Percentiles rank a stretch among this genome's conserved stretches.
phyloP scores from a whole-genome alignment of 2,329 filamentous ascomycete species.

The Pseudocercospora musae region DNA sequence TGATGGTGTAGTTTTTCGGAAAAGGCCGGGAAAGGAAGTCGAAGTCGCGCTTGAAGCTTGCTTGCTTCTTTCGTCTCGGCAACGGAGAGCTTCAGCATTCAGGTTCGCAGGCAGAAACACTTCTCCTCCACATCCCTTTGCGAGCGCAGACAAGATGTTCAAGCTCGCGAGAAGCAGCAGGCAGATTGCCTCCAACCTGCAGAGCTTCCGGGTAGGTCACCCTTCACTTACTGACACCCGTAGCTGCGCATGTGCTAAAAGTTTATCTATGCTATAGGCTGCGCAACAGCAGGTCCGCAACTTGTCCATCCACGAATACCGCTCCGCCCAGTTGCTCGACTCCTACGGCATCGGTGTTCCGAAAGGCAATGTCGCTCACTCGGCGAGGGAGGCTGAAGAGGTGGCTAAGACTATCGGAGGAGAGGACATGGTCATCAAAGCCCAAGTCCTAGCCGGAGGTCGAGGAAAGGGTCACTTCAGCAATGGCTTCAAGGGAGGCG shows the following conservation, averaged over 20 bases:
- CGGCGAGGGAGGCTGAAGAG: slow-evolving; percentile 80
- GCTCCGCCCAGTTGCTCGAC: slow-evolving; percentile 86
- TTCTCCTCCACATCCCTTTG: slow-evolving; percentile 1
- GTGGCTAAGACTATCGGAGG: slow-evolving; percentile 84
- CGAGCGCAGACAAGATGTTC: slow-evolving; percentile 61
- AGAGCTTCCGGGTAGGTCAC: slow-evolving; percentile 64
- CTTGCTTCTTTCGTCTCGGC: slow-evolving; percentile 4
- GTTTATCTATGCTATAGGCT: slow-evolving; percentile 43
- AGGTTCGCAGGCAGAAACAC: slow-evolving; percentile 2
- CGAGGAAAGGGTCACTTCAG: slow-evolving; percentile 97
- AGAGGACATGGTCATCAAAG: slow-evolving; percentile 99
- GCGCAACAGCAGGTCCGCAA: slow-evolving; percentile 73
- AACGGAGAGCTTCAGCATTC: slow-evolving; percentile 12
- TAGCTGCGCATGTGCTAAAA: slow-evolving; percentile 25
- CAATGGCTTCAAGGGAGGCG: slow-evolving; percentile 98
- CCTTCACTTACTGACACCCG: background rate
- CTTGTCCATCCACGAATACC: slow-evolving; percentile 97
- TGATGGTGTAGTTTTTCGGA: slow-evolving; percentile 2
- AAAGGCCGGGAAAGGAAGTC: background rate
- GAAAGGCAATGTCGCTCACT: slow-evolving; percentile 80
- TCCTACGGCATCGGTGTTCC: slow-evolving; percentile 92
- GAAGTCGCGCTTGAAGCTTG: slow-evolving; percentile 6
- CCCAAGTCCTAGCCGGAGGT: slow-evolving; percentile 94
- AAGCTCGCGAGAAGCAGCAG: slow-evolving; percentile 73
- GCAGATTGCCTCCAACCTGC: slow-evolving; percentile 75